phyloP scores from a whole-genome alignment of 2,329 filamentous ascomycete species.

The Botrytis galanthina region DNA sequence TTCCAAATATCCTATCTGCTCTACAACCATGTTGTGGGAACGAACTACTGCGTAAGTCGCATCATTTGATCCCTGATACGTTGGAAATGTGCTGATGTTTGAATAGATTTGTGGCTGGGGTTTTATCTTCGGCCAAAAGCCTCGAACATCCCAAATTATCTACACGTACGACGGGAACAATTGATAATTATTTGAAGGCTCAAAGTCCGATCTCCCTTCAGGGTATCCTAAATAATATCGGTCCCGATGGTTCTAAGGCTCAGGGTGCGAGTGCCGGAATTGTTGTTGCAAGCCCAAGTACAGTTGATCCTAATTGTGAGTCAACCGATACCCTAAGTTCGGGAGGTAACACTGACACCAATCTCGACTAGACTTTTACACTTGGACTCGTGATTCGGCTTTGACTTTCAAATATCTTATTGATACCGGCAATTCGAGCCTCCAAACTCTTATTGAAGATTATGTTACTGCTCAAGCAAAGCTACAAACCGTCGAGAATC shows the following conservation, averaged over 20 bases:
- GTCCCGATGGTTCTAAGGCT: slow-evolving; percentile 49
- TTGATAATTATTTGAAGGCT: slow-evolving; percentile 1
- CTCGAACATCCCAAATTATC: background rate
- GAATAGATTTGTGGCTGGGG: background rate
- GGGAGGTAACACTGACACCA: background rate
- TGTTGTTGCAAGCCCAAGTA: slow-evolving; percentile 55
- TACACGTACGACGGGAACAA: background rate
- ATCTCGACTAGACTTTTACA: slow-evolving; percentile 64
- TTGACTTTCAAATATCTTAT: slow-evolving; percentile 67
- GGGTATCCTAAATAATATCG: slow-evolving; percentile 55
- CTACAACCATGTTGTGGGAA: slow-evolving; percentile 10
- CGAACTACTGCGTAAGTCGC: slow-evolving; percentile 5
- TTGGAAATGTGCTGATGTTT: background rate
- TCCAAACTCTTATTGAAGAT: slow-evolving; percentile 56
- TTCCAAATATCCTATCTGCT: background rate
- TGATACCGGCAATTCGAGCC: slow-evolving; percentile 57
- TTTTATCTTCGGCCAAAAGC: background rate
- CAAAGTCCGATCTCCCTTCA: slow-evolving; percentile 49
- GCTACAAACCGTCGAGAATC: slow-evolving; percentile 59
- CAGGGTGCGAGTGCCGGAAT: slow-evolving; percentile 49
- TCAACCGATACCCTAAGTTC: slow-evolving; percentile 11
- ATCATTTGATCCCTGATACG: background rate
- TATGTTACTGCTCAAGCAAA: slow-evolving; percentile 65
- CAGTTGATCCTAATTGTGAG: slow-evolving; percentile 52
- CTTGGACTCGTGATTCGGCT: slow-evolving; percentile 74